Conservation (phyloP, 306 rosid species). For the Acacia melanoxylon region DNA sequence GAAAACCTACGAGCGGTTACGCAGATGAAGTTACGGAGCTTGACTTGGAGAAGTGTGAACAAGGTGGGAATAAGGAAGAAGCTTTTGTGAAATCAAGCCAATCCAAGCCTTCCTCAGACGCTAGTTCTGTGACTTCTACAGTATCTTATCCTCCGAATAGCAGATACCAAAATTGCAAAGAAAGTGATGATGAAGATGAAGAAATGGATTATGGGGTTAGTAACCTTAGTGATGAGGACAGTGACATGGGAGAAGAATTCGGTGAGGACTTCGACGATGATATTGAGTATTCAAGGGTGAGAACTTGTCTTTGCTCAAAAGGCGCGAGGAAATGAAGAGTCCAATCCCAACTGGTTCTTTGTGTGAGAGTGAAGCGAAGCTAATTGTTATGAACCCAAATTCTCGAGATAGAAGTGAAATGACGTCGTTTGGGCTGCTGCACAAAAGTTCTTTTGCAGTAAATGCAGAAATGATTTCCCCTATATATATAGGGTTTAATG, state of each 20-base stretch:
- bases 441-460: too few relatives aligned
- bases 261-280: conserved; percentile 34
- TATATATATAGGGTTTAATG: too few relatives aligned
- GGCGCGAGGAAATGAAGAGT: conserved; percentile 47
- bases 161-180: conserved; percentile 69
- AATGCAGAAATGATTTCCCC: too few relatives aligned
- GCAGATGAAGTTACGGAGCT: conserved; percentile 37
- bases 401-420: conserved; percentile 72
- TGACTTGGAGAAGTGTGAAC: conserved; percentile 33
- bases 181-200: conserved; percentile 59
- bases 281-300: conserved; percentile 26
- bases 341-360: neutral
- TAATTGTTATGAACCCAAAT: conserved; percentile 35
- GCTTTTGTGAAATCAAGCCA: conserved; percentile 33
- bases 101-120: conserved; percentile 52
- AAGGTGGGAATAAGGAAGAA: conserved; percentile 23
- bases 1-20: conserved; percentile 63
- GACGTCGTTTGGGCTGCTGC: too few relatives aligned
- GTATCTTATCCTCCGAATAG: conserved; percentile 53
- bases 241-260: conserved; percentile 45
- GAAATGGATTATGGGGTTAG: conserved; percentile 45
- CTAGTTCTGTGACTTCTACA: conserved; percentile 44
- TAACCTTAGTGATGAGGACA: conserved; percentile 55
- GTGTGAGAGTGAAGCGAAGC: neutral
- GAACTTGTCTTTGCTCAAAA: conserved; percentile 29